phyloP scores from a whole-genome alignment of 1,284 basidiomycete species.

The Heimioporus retisporus region DNA sequence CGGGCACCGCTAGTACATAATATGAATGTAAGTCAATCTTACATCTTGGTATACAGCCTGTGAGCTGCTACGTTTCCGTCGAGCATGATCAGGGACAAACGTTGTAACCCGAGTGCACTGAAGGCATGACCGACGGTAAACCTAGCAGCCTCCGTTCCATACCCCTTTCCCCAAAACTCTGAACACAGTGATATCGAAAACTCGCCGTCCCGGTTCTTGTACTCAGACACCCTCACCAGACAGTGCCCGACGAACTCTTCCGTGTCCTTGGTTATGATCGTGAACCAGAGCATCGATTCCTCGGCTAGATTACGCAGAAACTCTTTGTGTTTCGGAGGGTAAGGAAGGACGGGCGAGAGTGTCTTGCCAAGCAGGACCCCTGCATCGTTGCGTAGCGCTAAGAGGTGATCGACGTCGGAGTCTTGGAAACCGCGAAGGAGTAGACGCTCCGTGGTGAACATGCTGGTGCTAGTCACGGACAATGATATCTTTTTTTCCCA shows the following conservation, averaged over 20 bases:
- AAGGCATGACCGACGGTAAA: constrained; percentile 30
- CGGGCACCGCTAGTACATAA: not conserved
- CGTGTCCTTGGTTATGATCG: constrained; percentile 6
- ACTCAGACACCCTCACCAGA: constrained; percentile 15
- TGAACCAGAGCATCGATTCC: constrained; percentile 24
- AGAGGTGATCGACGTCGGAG: constrained; percentile 12
- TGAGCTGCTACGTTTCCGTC: constrained; percentile 26
- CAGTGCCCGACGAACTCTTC: constrained; percentile 19
- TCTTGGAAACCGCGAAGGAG: constrained; percentile 19
- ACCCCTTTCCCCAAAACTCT: constrained; percentile 17
- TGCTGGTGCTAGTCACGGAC: not conserved
- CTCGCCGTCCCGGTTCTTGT: constrained; percentile 29
- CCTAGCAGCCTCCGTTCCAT: constrained; percentile 18
- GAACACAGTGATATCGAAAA: constrained; percentile 20
- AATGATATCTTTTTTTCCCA: no score
- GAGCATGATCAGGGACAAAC: constrained; percentile 24
- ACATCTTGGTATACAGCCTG: constrained; percentile 26
- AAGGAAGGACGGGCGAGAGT: constrained; percentile 21
- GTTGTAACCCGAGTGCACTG: constrained; percentile 23
- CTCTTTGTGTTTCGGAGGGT: constrained; percentile 17
- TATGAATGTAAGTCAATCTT: not conserved
- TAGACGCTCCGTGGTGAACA: constrained; percentile 26
- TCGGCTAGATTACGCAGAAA: constrained; percentile 15
- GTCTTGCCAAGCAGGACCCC: constrained; percentile 19
- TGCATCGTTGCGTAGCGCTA: constrained; percentile 18